Evolutionary conservation across 768 basidiomycete species (phyloP), one percentile per base, ranked within the genome.

Genomic region (Auriscalpium orientale): DNA sequence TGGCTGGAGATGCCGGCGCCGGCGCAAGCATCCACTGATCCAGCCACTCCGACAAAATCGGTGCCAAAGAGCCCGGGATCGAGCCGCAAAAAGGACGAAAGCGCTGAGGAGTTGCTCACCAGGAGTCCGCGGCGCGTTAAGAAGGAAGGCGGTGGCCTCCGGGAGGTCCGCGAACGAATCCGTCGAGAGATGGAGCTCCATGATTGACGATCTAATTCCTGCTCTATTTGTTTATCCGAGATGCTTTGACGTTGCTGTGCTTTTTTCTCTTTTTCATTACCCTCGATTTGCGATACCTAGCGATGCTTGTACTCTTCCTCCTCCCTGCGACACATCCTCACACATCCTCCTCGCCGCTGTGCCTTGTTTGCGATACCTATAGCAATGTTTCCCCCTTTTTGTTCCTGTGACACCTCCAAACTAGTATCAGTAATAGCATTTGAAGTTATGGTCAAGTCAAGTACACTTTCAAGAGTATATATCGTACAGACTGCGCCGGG

Each of bases 111-210:
- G 67, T 63, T 90, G 18, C 68, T 83, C 15, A 82, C 76, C 28
- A 76, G 89, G 48, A 91, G 89, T 68, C 90, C 90, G 8, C 80
- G 79, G 55, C 73, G 80, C 57, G 83, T 92, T 37, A 86, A 82
- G 65, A 76, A 75, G 28, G 87, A 90, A 64, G 78, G 73, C 6
- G 86, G 89, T 35, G 88, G 89, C 0, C 73, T 92, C 62, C 77
- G 90, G 40, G 81, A 88, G 67, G 89, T 91, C 35, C 74, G 89
- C 56, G 90, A 92, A 70, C 84, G 89, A 64, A 88, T 92, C 65
- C 78, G 88, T 63, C 75, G 78, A 60, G 90, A 91, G 72, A 71
- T 91, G 63, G 89, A 91, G 70, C 67, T 84, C 60, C 75, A 83
- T 52, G 87, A 89, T 55, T 76, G 64, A 62, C 13, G 18, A 18